Conservation (phyloP, 2,329 filamentous ascomycete genomes). For the Pseudocercospora crystallina region DNA sequence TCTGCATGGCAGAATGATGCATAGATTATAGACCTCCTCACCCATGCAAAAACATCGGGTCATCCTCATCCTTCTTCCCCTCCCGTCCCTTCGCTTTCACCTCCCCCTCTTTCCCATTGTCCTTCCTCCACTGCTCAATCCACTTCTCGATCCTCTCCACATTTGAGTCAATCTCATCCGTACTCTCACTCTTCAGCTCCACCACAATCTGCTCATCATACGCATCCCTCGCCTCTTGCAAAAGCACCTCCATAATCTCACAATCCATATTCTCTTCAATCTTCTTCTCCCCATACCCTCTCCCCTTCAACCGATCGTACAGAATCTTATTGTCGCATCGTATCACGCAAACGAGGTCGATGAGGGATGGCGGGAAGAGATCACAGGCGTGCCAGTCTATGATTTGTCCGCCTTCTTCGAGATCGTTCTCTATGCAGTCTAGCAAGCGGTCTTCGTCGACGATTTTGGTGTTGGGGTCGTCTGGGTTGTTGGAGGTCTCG, state of each 20-base stretch:
- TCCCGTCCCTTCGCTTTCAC: constrained; percentile 26
- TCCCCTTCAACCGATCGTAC: constrained; percentile 77
- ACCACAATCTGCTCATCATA: constrained; percentile 88
- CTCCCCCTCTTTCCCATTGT: constrained; percentile 50
- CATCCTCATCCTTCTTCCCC: constrained; percentile 34
- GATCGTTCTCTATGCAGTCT: constrained; percentile 82
- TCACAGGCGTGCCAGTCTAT: constrained; percentile 99
- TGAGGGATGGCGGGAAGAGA: constrained; percentile 87
- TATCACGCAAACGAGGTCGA: constrained; percentile 91
- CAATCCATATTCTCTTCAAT: constrained; percentile 94
- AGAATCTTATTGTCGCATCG: constrained; percentile 75
- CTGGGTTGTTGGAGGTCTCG: constrained; percentile 71
- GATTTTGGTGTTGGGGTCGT: constrained; percentile 82
- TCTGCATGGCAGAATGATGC: too few species aligned
- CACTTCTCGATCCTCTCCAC: constrained; percentile 79
- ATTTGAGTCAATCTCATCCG: constrained; percentile 85
- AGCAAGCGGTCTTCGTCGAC: constrained; percentile 94
- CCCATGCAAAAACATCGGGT: constrained; percentile 38
- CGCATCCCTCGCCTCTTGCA: constrained; percentile 84
- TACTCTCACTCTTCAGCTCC: constrained; percentile 77
- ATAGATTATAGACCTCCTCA: constrained; percentile 13
- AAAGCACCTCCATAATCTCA: constrained; percentile 93
- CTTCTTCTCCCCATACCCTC: constrained; percentile 82
- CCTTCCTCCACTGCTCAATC: constrained; percentile 77
- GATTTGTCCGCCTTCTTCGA: constrained; percentile 76